phyloP scores from a whole-genome alignment of 805 yeast genomes.

The Kazachstania africana region DNA sequence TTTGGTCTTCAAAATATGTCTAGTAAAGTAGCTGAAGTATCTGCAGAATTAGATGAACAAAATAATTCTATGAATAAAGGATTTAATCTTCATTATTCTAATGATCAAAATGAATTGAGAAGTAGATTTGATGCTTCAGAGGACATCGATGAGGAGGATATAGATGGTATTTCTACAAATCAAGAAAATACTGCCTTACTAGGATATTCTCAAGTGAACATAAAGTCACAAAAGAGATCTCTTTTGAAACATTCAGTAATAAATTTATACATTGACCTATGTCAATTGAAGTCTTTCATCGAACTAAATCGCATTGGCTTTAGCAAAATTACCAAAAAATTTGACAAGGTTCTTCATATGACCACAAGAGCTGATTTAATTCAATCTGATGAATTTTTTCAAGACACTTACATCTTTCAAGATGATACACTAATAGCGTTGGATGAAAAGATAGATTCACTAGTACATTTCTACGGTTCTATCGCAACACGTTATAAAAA shows the following conservation, averaged over 20 bases:
- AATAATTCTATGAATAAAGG: slow-evolving; percentile 1
- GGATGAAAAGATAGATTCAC: slow-evolving; percentile 40
- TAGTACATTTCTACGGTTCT: slow-evolving; percentile 47
- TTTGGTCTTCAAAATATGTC: background rate
- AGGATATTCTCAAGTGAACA: slow-evolving; percentile 38
- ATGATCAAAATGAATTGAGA: background rate
- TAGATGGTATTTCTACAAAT: slow-evolving; percentile 28
- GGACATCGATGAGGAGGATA: slow-evolving; percentile 16
- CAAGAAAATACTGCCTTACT: slow-evolving; percentile 38
- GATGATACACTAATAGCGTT: slow-evolving; percentile 35
- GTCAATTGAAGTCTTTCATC: slow-evolving; percentile 73
- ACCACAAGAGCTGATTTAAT: slow-evolving; percentile 41
- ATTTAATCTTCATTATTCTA: background rate
- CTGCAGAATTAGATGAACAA: background rate
- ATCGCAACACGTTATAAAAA: slow-evolving; percentile 27
- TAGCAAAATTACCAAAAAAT: slow-evolving; percentile 77
- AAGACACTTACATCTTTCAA: slow-evolving; percentile 44
- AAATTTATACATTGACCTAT: slow-evolving; percentile 56
- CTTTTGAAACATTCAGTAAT: slow-evolving; percentile 56
- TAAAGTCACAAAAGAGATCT: slow-evolving; percentile 42
- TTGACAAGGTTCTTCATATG: slow-evolving; percentile 65
- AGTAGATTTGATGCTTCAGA: slow-evolving; percentile 3
- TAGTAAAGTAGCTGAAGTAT: background rate
- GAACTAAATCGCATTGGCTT: slow-evolving; percentile 83
- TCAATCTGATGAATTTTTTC: slow-evolving; percentile 31